Evolutionary conservation across 257 asterid genomes (phyloP).

Genomic region (Primulina huaijiensis): DNA sequence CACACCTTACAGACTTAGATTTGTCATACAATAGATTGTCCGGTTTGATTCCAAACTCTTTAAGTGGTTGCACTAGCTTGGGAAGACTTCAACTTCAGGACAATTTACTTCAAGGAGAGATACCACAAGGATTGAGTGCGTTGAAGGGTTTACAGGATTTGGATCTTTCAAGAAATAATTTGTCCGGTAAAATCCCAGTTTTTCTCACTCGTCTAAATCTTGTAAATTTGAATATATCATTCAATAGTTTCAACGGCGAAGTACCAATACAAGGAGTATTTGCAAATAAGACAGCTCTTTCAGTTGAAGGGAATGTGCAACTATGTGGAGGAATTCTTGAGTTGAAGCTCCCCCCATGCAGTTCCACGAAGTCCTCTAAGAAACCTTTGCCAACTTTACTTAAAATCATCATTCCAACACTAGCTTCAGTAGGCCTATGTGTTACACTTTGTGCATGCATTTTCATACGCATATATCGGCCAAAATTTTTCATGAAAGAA

Average conservation of each 20-base stretch:
- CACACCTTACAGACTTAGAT: neutral
- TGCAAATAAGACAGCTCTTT: neutral
- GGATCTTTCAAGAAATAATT: conserved; percentile 22
- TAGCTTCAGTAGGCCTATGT: neutral
- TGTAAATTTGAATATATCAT: conserved; percentile 15
- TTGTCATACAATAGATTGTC: conserved; percentile 18
- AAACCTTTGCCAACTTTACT: neutral
- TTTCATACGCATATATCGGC: neutral
- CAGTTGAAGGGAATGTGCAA: neutral
- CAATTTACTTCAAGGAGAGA: conserved; percentile 15
- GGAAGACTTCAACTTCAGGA: neutral
- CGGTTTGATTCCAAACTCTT: conserved; percentile 13
- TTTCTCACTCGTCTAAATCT: neutral
- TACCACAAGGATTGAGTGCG: conserved; percentile 14
- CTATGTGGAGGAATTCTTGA: neutral
- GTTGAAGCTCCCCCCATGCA: neutral
- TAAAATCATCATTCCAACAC: neutral
- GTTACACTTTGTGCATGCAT: neutral
- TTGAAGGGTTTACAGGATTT: conserved; percentile 4
- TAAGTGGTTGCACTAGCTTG: conserved; percentile 9
- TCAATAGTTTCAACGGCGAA: neutral
- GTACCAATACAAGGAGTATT: neutral
- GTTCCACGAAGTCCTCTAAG: neutral
- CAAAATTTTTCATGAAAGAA: neutral
- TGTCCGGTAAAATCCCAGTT: conserved; percentile 15